Evolutionary conservation across 1,139 yeast species (phyloP).

Genomic region (Hanseniaspora sp.): DNA sequence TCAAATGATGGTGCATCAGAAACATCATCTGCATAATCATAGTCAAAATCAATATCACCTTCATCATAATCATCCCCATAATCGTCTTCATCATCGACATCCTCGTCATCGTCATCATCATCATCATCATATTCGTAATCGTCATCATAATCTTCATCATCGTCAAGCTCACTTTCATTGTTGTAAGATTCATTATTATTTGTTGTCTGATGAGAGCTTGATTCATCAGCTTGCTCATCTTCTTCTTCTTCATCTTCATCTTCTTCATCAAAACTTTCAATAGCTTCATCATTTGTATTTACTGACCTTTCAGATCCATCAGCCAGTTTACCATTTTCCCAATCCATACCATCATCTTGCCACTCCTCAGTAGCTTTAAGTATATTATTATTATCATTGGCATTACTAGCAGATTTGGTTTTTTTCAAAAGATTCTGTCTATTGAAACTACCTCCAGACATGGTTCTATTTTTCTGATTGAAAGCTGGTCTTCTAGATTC

Average conservation of each 20-base stretch:
- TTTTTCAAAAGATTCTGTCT: background rate
- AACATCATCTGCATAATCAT: slow-evolving; percentile 18
- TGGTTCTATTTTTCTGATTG: background rate
- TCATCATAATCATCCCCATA: slow-evolving; percentile 21
- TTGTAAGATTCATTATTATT: slow-evolving; percentile 21
- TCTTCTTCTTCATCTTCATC: slow-evolving; percentile 26
- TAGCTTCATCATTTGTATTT: background rate
- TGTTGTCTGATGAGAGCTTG: slow-evolving; percentile 17
- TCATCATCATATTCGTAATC: slow-evolving; percentile 17
- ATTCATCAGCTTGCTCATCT: slow-evolving; percentile 18
- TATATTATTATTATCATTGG: slow-evolving; percentile 14
- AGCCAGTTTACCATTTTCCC: slow-evolving; percentile 13
- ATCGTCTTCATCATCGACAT: slow-evolving; percentile 17
- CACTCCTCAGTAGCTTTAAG: slow-evolving; percentile 1
- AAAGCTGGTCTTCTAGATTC: background rate
- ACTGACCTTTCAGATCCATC: background rate
- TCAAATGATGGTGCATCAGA: slow-evolving; percentile 13
- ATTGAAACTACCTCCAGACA: background rate
- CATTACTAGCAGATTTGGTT: slow-evolving; percentile 10
- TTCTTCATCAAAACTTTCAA: slow-evolving; percentile 2
- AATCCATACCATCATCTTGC: slow-evolving; percentile 11
- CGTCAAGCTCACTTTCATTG: slow-evolving; percentile 23
- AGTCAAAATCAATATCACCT: slow-evolving; percentile 24
- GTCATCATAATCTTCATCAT: slow-evolving; percentile 17
- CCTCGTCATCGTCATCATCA: slow-evolving; percentile 15